Conservation (phyloP, 495 filamentous ascomycete genomes). For the Penicilliopsis zonata region DNA sequence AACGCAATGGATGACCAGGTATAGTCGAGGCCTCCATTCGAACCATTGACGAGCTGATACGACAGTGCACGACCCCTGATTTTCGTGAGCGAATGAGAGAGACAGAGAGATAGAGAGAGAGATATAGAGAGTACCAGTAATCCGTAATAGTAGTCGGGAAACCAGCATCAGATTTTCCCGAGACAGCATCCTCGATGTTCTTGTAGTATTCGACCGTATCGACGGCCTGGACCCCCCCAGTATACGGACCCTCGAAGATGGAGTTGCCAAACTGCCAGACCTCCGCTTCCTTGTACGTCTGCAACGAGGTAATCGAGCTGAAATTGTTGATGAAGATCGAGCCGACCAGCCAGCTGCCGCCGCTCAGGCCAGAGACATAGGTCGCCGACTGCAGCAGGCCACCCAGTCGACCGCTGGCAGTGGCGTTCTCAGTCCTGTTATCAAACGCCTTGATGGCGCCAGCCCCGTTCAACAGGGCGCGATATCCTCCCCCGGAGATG, state of each 20-base stretch:
- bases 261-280: constrained; percentile 65
- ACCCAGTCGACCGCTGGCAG: constrained; percentile 55
- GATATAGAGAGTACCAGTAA: constrained; percentile 43
- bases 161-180: constrained; percentile 52
- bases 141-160: constrained; percentile 72
- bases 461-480: constrained; percentile 73
- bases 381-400: constrained; percentile 72
- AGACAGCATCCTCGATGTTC: constrained; percentile 47
- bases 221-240: constrained; percentile 32
- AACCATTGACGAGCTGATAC: constrained; percentile 67
- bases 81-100: constrained; percentile 6
- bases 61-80: constrained; percentile 54
- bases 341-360: constrained; percentile 83
- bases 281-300: constrained; percentile 35
- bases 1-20: constrained; percentile 81
- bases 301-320: constrained; percentile 51
- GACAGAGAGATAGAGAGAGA: constrained; percentile 5
- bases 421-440: constrained; percentile 53
- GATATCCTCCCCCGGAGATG: constrained; percentile 57
- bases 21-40: constrained; percentile 54
- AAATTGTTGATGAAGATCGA: constrained; percentile 86
- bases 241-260: constrained; percentile 53
- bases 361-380: constrained; percentile 74
- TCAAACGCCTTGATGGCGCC: constrained; percentile 77
- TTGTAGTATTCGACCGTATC: constrained; percentile 50